Percentiles rank a stretch among this genome's conserved stretches.
phyloP scores from a whole-genome alignment of 208 protist genomes.

The Wallacemonas sp. region DNA sequence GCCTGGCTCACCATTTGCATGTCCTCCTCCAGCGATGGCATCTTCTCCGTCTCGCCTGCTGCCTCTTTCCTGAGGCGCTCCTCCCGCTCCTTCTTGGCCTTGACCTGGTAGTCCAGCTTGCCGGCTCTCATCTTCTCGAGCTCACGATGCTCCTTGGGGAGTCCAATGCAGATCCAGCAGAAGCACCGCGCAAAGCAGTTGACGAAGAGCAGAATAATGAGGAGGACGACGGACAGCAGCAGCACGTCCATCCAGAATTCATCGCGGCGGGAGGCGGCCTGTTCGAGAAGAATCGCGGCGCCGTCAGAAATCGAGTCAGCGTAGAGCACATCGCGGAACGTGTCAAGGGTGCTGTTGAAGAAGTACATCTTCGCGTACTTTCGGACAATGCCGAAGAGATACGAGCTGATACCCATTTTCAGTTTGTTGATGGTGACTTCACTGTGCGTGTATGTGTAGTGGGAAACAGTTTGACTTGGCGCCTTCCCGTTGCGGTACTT shows the following conservation, averaged over 20 bases:
- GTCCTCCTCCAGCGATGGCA: slow-evolving; percentile 24
- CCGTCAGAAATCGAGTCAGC: slow-evolving; percentile 38
- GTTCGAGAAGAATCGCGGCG: slow-evolving; percentile 30
- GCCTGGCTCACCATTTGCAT: slow-evolving; percentile 20
- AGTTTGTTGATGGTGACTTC: not conserved
- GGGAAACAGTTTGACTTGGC: too few species aligned
- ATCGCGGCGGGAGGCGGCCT: slow-evolving; percentile 22
- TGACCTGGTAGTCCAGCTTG: slow-evolving; percentile 31
- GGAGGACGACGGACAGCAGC: slow-evolving; percentile 19
- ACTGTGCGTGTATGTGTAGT: slow-evolving; percentile 18
- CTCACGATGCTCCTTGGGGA: slow-evolving; percentile 25
- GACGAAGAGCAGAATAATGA: slow-evolving; percentile 27
- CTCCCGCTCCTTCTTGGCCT: slow-evolving; percentile 28
- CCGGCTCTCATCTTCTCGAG: slow-evolving; percentile 30
- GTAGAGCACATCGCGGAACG: slow-evolving; percentile 27
- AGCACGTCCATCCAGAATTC: slow-evolving; percentile 48
- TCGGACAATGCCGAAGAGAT: slow-evolving; percentile 18
- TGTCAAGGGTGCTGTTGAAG: slow-evolving; percentile 35
- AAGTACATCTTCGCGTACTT: slow-evolving; percentile 34
- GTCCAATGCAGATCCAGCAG: slow-evolving; percentile 38
- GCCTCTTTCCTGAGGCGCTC: slow-evolving; percentile 22
- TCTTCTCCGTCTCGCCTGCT: slow-evolving; percentile 26
- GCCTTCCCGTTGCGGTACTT: too few species aligned
- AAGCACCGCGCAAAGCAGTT: slow-evolving; percentile 40
- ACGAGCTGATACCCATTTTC: slow-evolving; percentile 1